Conservation (phyloP, 2,329 filamentous ascomycete species). For the Plenodomus biglobosus region DNA sequence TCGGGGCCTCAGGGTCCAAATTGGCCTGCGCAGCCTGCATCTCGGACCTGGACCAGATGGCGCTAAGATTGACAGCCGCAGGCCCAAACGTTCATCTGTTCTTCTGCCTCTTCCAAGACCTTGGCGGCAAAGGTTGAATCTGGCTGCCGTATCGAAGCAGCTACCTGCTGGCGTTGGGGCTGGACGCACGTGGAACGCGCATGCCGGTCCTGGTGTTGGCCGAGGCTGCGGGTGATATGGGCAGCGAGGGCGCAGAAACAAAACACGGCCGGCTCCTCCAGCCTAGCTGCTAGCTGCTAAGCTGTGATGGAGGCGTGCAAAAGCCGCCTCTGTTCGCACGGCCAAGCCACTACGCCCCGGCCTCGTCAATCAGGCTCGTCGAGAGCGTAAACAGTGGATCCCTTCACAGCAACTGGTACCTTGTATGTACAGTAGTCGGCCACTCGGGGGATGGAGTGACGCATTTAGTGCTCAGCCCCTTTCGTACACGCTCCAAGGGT, state of each 20-base stretch:
- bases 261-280: too few relatives aligned
- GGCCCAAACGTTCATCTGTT: not conserved
- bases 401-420: too few relatives aligned
- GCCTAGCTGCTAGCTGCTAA: too few relatives aligned
- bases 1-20: not conserved
- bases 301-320: not conserved
- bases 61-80: not conserved
- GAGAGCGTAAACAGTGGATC: not conserved
- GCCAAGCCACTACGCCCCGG: not conserved
- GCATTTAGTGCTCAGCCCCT: constrained; percentile 13
- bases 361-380: not conserved
- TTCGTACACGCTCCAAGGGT: constrained; percentile 10
- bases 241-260: too few relatives aligned
- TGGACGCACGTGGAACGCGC: too few relatives aligned
- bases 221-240: too few relatives aligned
- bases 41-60: not conserved
- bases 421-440: too few relatives aligned
- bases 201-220: too few relatives aligned
- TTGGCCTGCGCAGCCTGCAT: not conserved
- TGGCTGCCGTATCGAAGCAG: too few relatives aligned
- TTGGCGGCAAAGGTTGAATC: not conserved
- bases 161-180: too few relatives aligned
- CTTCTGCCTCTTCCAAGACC: not conserved
- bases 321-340: not conserved
- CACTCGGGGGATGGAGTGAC: too few relatives aligned